Conservation (phyloP, 495 filamentous ascomycete genomes). For the Cercophora newfieldiana region DNA sequence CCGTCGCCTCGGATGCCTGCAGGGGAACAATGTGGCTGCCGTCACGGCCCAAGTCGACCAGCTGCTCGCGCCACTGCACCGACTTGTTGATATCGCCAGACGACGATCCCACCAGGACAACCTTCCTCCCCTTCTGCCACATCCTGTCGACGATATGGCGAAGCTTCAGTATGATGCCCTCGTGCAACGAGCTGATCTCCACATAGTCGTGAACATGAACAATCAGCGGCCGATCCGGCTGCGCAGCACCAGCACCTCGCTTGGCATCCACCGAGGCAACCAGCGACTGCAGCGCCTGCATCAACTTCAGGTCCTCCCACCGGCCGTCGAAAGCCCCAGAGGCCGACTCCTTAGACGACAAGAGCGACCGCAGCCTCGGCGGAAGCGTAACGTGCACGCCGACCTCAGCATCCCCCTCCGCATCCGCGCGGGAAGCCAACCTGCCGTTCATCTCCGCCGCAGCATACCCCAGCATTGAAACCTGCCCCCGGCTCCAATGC, state of each 20-base stretch:
- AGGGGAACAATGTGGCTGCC: conserved; percentile 35
- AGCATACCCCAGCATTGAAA: conserved; percentile 67
- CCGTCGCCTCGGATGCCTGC: conserved; percentile 19
- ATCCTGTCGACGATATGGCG: conserved; percentile 68
- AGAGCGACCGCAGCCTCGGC: conserved; percentile 26
- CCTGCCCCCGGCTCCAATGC: conserved; percentile 40
- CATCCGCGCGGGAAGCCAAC: conserved; percentile 17
- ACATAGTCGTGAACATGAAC: conserved; percentile 80
- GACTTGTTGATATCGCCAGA: conserved; percentile 38
- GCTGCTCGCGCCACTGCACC: conserved; percentile 32
- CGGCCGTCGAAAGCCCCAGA: conserved; percentile 28
- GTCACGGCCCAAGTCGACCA: conserved; percentile 35
- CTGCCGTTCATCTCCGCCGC: conserved; percentile 47
- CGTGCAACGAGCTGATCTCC: conserved; percentile 63
- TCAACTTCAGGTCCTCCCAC: conserved; percentile 48
- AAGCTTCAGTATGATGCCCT: conserved; percentile 64
- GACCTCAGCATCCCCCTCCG: conserved; percentile 22
- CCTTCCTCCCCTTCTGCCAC: conserved; percentile 64
- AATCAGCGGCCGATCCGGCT: conserved; percentile 47
- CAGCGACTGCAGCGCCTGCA: conserved; percentile 41
- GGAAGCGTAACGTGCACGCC: conserved; percentile 29
- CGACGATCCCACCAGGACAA: conserved; percentile 74
- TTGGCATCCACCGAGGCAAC: conserved; percentile 34
- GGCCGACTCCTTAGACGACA: conserved; percentile 15
- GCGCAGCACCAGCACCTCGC: conserved; percentile 2